Percentiles rank a stretch among this genome's conserved stretches.
phyloP scores from a whole-genome alignment of 179 eudicot species.

The Drosera spatulata region DNA sequence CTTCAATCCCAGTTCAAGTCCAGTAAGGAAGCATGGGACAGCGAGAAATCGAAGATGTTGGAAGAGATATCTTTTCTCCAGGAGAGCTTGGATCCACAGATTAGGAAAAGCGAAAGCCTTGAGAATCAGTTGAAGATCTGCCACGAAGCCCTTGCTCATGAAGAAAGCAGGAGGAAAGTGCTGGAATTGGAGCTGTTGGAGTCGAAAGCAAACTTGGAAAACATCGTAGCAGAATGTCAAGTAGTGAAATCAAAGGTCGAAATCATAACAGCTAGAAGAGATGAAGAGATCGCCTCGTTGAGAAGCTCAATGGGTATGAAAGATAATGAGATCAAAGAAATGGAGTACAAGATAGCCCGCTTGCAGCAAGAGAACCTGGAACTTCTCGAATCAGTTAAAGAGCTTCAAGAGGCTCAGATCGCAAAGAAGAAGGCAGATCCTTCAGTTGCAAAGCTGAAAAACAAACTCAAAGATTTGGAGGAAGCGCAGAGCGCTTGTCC shows the following conservation, averaged over 20 bases:
- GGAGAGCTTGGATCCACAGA: slow-evolving; percentile 64
- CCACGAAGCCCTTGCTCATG: slow-evolving; percentile 79
- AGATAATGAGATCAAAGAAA: slow-evolving; percentile 54
- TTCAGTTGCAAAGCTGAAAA: slow-evolving; percentile 47
- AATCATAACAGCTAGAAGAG: slow-evolving; percentile 47
- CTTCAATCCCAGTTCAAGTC: slow-evolving; percentile 39
- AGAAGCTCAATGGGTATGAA: slow-evolving; percentile 59
- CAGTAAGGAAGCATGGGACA: slow-evolving; percentile 65
- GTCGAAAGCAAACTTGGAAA: slow-evolving; percentile 45
- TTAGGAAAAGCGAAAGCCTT: slow-evolving; percentile 53
- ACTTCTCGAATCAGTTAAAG: slow-evolving; percentile 47
- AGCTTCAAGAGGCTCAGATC: slow-evolving; percentile 80
- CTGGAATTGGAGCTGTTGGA: slow-evolving; percentile 73
- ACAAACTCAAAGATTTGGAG: slow-evolving; percentile 65
- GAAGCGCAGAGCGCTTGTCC: slow-evolving; percentile 53
- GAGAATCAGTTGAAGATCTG: slow-evolving; percentile 59
- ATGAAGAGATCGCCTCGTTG: slow-evolving; percentile 57
- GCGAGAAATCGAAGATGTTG: slow-evolving; percentile 48
- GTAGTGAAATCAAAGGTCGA: slow-evolving; percentile 54
- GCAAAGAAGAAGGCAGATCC: slow-evolving; percentile 46
- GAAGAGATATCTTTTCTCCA: slow-evolving; percentile 55
- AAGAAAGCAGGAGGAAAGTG: slow-evolving; percentile 70
- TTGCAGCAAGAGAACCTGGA: slow-evolving; percentile 80
- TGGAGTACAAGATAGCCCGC: slow-evolving; percentile 48
- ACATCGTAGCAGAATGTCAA: slow-evolving; percentile 49